Evolutionary conservation across 768 basidiomycete species (phyloP).

Genomic region (Lactarius deliciosus): DNA sequence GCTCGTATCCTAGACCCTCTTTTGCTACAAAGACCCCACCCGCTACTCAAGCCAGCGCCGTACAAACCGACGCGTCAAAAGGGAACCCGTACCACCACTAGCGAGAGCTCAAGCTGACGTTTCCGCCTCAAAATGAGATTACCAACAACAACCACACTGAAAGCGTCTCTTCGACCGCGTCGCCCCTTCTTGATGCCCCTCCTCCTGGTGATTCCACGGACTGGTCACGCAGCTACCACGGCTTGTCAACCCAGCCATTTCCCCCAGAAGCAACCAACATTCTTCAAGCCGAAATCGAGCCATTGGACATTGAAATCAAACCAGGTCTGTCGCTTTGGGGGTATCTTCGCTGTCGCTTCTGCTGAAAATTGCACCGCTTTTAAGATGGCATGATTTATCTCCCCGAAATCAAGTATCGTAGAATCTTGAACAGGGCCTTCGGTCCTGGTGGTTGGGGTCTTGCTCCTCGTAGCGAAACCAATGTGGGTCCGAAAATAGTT

Average conservation of each 20-base stretch:
- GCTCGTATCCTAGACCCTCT: conserved; percentile 19
- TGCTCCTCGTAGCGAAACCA: conserved; percentile 89
- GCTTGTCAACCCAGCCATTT: conserved; percentile 77
- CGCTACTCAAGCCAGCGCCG: conserved; percentile 37
- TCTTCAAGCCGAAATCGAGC: conserved; percentile 71
- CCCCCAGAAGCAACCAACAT: conserved; percentile 68
- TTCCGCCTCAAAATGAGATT: conserved; percentile 22
- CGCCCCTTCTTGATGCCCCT: conserved; percentile 27
- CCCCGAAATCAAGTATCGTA: conserved; percentile 95
- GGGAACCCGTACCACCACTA: conserved; percentile 33
- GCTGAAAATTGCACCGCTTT: not conserved
- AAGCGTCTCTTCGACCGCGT: conserved; percentile 28
- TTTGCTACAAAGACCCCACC: conserved; percentile 26
- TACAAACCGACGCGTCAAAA: conserved; percentile 29
- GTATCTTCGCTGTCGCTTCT: conserved; percentile 3
- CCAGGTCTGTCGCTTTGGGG: conserved; percentile 62
- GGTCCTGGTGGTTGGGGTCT: conserved; percentile 98
- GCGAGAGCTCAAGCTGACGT: conserved; percentile 29
- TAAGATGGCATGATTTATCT: conserved; percentile 91
- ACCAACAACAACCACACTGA: conserved; percentile 27
- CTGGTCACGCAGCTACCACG: conserved; percentile 88
- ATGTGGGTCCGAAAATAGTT: conserved; percentile 83
- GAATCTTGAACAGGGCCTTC: conserved; percentile 89
- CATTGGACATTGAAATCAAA: conserved; percentile 87
- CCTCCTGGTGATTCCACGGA: conserved; percentile 47